Evolutionary conservation across 805 yeast genomes (phyloP).

Genomic region (Kodamaea neixiangensis): DNA sequence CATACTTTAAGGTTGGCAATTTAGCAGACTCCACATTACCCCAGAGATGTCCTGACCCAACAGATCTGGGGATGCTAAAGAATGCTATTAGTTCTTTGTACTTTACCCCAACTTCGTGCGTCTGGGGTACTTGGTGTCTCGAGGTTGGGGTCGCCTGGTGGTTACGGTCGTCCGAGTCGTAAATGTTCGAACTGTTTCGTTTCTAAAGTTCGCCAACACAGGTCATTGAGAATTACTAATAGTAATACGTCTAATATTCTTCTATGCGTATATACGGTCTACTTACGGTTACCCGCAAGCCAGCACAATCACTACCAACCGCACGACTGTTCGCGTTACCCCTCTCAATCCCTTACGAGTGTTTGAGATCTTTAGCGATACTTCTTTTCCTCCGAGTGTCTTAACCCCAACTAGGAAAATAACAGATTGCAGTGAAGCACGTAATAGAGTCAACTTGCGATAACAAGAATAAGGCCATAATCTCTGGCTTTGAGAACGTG

Average conservation of each 20-base stretch:
- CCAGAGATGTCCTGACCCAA: slow-evolving; percentile 1
- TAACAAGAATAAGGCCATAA: not conserved
- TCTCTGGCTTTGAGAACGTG: too few species aligned
- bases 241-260: too few species aligned
- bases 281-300: too few species aligned
- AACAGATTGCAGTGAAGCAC: not conserved
- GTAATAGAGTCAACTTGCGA: too few species aligned
- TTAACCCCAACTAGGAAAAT: not conserved
- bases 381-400: not conserved
- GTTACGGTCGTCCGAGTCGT: not conserved
- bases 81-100: not conserved
- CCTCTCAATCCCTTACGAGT: not conserved
- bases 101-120: not conserved
- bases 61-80: not conserved
- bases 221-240: too few species aligned
- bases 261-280: too few species aligned
- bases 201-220: not conserved
- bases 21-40: slow-evolving; percentile 1
- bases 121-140: not conserved
- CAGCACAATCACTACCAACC: not conserved
- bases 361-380: not conserved
- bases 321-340: not conserved
- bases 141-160: not conserved
- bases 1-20: not conserved
- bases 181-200: not conserved